Conservation (phyloP, 805 yeast genomes). For the Lipomyces oligophaga region DNA sequence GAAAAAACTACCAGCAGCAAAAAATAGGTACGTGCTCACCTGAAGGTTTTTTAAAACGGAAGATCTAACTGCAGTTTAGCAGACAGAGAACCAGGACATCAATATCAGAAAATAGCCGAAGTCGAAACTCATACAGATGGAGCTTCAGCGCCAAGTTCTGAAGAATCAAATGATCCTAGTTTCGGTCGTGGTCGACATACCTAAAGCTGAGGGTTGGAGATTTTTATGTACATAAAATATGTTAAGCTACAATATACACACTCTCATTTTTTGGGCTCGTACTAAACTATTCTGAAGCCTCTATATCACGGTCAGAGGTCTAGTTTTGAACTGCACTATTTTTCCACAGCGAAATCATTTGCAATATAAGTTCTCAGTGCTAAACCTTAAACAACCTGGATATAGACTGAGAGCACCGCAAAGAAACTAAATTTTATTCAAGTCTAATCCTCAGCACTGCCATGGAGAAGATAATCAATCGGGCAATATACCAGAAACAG, state of each 20-base stretch:
- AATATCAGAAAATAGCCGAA: slow-evolving; percentile 24
- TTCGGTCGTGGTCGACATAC: slow-evolving; percentile 13
- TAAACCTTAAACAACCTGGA: no score
- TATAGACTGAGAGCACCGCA: no score
- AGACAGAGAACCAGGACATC: slow-evolving; percentile 14
- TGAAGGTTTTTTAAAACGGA: background rate
- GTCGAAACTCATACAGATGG: slow-evolving; percentile 22
- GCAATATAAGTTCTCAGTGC: no score
- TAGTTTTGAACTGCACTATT: no score
- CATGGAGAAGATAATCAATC: no score
- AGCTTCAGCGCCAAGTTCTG: slow-evolving; percentile 26
- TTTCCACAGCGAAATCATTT: no score
- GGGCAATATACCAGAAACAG: no score
- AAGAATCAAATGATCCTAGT: slow-evolving; percentile 25
- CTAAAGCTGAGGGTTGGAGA: background rate
- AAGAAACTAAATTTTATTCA: no score
- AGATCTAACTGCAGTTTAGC: background rate
- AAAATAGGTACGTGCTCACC: slow-evolving; percentile 8
- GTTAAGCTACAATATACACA: no score
- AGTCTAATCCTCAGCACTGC: no score
- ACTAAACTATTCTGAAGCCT: no score
- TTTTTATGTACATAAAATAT: background rate
- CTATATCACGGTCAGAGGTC: background rate
- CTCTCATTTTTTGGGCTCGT: no score
- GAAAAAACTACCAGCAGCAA: slow-evolving; percentile 13